Percentiles rank a stretch among this genome's conserved stretches.
Evolutionary conservation across 352 stramenopile genomes (phyloP).

Genomic region (Pythium coloratum): DNA sequence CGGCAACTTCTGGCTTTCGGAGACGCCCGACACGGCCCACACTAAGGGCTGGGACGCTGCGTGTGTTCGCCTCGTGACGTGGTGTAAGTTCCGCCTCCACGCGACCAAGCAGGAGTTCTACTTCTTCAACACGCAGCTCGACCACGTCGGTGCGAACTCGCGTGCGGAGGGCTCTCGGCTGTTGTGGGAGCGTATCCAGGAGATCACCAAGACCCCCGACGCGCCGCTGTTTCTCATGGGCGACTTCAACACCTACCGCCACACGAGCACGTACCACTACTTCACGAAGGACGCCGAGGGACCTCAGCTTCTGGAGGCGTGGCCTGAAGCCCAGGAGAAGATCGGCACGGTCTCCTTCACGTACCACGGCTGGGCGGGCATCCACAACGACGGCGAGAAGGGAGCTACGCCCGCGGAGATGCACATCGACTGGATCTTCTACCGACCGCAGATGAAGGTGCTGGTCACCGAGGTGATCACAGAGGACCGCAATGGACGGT

Average conservation of each 20-base stretch:
- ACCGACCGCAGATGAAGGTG: constrained; percentile 74
- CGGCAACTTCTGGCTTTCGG: constrained; percentile 45
- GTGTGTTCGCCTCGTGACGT: constrained; percentile 38
- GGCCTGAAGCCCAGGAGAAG: constrained; percentile 59
- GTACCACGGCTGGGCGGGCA: constrained; percentile 86
- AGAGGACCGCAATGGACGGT: constrained; percentile 74
- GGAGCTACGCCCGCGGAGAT: constrained; percentile 63
- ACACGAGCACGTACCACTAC: constrained; percentile 80
- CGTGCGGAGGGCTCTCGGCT: constrained; percentile 30
- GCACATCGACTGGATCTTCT: constrained; percentile 91
- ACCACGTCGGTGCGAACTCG: constrained; percentile 33
- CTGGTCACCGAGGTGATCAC: constrained; percentile 81
- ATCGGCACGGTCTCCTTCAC: constrained; percentile 83
- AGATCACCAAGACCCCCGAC: constrained; percentile 34
- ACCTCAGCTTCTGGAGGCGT: constrained; percentile 69
- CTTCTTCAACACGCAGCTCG: constrained; percentile 47
- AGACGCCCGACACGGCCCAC: constrained; percentile 30
- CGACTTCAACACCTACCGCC: constrained; percentile 87
- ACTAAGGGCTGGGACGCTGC: constrained; percentile 34
- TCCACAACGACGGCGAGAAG: constrained; percentile 80
- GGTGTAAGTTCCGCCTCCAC: constrained; percentile 33
- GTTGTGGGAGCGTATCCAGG: constrained; percentile 36
- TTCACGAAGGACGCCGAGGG: constrained; percentile 65
- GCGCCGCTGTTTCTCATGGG: constrained; percentile 77
- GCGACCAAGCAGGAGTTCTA: constrained; percentile 39